phyloP scores from a whole-genome alignment of 371 early-diverging fungal species.

The Entomophthora muscae region DNA sequence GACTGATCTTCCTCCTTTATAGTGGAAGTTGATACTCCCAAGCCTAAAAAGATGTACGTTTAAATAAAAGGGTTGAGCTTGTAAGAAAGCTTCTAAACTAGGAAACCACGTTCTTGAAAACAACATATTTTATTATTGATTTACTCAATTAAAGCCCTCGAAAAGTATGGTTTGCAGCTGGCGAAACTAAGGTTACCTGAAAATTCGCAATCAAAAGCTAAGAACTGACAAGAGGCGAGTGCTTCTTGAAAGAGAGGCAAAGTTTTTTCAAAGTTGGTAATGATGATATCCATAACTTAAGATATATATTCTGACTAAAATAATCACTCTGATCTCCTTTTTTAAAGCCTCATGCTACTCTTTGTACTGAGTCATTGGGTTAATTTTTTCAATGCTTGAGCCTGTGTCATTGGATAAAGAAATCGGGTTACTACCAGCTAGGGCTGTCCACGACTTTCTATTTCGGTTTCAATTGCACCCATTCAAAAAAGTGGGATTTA shows the following conservation, averaged over 20 bases:
- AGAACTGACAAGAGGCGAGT: not conserved
- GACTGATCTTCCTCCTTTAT: not conserved
- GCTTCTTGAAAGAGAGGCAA: not conserved
- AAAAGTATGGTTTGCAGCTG: no score
- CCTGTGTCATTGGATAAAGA: no score
- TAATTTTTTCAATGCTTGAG: no score
- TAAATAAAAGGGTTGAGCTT: not conserved
- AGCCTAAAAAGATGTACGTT: not conserved
- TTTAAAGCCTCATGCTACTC: no score
- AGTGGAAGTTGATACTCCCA: not conserved
- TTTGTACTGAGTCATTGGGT: no score
- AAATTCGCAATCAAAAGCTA: not conserved
- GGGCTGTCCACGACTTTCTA: no score
- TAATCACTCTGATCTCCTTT: no score
- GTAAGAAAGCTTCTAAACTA: not conserved
- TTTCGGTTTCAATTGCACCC: no score
- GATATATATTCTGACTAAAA: not conserved
- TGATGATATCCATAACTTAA: not conserved
- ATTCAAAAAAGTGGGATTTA: no score
- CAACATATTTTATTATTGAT: not conserved
- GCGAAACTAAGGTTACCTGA: not conserved
- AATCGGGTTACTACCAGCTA: no score
- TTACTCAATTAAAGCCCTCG: not conserved
- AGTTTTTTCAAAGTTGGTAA: not conserved
- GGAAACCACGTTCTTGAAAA: not conserved